Evolutionary conservation across 2,329 filamentous ascomycete genomes (phyloP).

Genomic region (Xylariaceae sp.): DNA sequence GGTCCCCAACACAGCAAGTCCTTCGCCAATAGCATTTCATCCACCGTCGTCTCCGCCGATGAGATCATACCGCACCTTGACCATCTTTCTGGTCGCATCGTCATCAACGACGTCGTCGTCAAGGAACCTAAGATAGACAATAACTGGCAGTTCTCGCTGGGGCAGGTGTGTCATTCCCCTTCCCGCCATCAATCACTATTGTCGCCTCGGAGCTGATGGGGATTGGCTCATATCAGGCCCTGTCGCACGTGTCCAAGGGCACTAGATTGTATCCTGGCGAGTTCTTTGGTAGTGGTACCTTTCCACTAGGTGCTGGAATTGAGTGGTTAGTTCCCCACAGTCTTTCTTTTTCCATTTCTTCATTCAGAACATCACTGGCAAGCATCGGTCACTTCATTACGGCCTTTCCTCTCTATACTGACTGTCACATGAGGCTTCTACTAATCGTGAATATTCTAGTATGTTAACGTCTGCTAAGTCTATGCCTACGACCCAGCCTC

Average conservation of each 20-base stretch:
- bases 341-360: neutral
- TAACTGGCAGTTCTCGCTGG: constrained; percentile 24
- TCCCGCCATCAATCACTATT: neutral
- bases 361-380: neutral
- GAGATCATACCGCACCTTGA: constrained; percentile 19
- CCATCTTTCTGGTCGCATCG: constrained; percentile 21
- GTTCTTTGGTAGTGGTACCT: constrained; percentile 27
- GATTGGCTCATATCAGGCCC: constrained; percentile 9
- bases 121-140: constrained; percentile 16
- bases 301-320: constrained; percentile 25
- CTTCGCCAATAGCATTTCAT: constrained; percentile 28
- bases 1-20: constrained; percentile 27
- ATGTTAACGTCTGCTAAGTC: neutral
- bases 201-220: neutral
- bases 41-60: constrained; percentile 23
- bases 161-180: constrained; percentile 15
- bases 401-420: neutral
- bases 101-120: constrained; percentile 21
- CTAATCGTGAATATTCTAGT: neutral
- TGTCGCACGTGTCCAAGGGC: constrained; percentile 22
- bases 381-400: neutral
- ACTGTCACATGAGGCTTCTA: neutral
- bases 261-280: constrained; percentile 26
- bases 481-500: neutral
- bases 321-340: constrained; percentile 14